Evolutionary conservation across 192 early-diverging fungal genomes (phyloP).

Genomic region (Podila epigama): DNA sequence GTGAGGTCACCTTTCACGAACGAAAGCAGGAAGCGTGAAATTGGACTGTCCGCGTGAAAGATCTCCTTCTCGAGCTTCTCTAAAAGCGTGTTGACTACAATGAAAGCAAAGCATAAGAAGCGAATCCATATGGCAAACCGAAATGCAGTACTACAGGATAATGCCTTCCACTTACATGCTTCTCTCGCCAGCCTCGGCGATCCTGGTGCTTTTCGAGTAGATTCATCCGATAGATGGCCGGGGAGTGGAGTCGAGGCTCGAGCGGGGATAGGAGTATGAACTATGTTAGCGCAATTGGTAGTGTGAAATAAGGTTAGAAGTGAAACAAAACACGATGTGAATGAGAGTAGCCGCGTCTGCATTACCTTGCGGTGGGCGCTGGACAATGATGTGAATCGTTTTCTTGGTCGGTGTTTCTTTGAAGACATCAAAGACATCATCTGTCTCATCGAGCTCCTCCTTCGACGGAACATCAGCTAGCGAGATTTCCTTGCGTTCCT

Average conservation of each 20-base stretch:
- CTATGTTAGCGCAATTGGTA: no score
- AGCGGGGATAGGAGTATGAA: no score
- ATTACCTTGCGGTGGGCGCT: slow-evolving; percentile 10
- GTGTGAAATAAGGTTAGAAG: no score
- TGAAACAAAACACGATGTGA: no score
- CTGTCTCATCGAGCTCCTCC: no score
- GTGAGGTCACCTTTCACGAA: slow-evolving; percentile 26
- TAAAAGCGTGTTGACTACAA: slow-evolving; percentile 18
- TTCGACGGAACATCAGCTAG: no score
- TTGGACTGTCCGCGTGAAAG: slow-evolving; percentile 12
- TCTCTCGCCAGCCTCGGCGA: slow-evolving; percentile 9
- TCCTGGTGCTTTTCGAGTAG: not conserved
- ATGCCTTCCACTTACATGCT: slow-evolving; percentile 9
- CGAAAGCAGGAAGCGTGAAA: slow-evolving; percentile 17
- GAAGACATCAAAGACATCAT: no score
- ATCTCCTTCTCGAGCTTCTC: slow-evolving; percentile 20
- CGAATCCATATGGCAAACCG: not conserved
- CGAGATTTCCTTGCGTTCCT: no score
- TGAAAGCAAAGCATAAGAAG: not conserved
- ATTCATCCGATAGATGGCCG: slow-evolving; percentile 6
- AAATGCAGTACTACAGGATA: not conserved
- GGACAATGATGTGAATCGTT: slow-evolving; percentile 3
- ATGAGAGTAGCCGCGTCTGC: not conserved
- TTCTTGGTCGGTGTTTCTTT: no score
- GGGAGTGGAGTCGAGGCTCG: slow-evolving; percentile 8